These are phyloP conservation scores for Steccherinum ochraceum DNA, from an alignment of 768 basidiomycete genomes.

Conservation along the genomic window DNA sequence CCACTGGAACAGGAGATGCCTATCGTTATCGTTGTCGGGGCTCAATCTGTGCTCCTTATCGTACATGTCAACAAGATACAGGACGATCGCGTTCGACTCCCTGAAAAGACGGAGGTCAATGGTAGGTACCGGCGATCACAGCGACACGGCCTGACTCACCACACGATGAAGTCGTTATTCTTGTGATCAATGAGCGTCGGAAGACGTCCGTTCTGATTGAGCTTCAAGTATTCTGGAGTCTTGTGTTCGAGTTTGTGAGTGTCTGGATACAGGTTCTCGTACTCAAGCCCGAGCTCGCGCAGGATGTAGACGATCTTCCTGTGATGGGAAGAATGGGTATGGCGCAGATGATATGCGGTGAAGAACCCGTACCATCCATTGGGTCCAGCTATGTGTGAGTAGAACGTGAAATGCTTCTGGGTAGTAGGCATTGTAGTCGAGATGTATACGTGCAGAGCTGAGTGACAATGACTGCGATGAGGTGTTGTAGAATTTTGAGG, in stretches of 20 bases:
- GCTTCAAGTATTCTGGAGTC: constrained; percentile 9
- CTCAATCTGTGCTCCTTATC: constrained; percentile 30
- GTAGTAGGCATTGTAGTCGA: neutral
- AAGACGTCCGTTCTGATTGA: constrained; percentile 25
- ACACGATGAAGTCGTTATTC: constrained; percentile 19
- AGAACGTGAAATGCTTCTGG: constrained; percentile 14
- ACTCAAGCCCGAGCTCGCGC: constrained; percentile 11
- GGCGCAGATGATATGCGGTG: neutral
- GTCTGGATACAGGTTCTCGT: constrained; percentile 13
- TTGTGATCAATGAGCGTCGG: constrained; percentile 24
- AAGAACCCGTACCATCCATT: constrained; percentile 9
- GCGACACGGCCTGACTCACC: constrained; percentile 4
- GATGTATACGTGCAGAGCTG: too few species aligned
- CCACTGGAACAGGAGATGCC: constrained; percentile 26
- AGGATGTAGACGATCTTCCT: constrained; percentile 13
- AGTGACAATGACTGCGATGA: too few species aligned
- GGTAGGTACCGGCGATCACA: neutral
- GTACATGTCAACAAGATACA: constrained; percentile 34
- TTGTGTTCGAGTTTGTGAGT: constrained; percentile 13
- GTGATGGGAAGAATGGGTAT: neutral
- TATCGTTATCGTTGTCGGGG: constrained; percentile 3
- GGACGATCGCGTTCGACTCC: constrained; percentile 31
- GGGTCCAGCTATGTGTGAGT: constrained; percentile 10
- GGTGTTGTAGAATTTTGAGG: too few species aligned
- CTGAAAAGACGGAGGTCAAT: neutral